Conservation (phyloP, 345 rosid species). For the Kernera saxatilis region DNA sequence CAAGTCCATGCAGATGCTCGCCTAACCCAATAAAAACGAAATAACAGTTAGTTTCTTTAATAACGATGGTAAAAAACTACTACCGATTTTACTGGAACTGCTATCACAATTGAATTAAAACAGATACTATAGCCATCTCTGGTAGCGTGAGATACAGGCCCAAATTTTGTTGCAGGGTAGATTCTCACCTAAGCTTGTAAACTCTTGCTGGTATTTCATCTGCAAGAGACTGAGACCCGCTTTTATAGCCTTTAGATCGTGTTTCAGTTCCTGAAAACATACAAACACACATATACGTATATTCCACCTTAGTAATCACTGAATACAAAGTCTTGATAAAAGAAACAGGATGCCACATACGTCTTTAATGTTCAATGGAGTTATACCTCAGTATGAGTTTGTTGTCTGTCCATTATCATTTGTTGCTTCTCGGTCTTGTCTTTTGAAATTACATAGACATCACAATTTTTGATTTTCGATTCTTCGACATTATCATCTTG, state of each 20-base stretch:
- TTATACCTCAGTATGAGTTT: slow-evolving; percentile 53
- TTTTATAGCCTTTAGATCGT: slow-evolving; percentile 48
- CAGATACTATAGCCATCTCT: background rate
- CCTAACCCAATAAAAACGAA: slow-evolving; percentile 39
- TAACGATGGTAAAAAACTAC: background rate
- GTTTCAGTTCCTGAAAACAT: slow-evolving; percentile 57
- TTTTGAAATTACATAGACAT: slow-evolving; percentile 11
- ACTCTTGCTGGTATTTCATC: slow-evolving; percentile 56
- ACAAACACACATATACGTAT: background rate
- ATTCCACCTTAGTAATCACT: background rate
- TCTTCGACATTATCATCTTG: background rate
- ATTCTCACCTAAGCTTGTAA: slow-evolving; percentile 51
- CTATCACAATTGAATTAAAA: background rate
- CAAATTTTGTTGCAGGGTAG: background rate
- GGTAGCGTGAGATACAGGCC: background rate
- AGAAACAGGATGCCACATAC: background rate
- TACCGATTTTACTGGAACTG: background rate
- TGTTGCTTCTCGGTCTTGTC: slow-evolving; percentile 41
- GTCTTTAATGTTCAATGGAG: background rate
- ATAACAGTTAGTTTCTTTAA: background rate
- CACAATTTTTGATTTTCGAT: background rate
- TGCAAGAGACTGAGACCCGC: slow-evolving; percentile 61
- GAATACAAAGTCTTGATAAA: background rate
- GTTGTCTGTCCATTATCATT: slow-evolving; percentile 54
- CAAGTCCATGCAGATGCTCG: slow-evolving; percentile 55